phyloP scores from a whole-genome alignment of 345 rosid genomes.

The Bruguiera gymnorhiza region DNA sequence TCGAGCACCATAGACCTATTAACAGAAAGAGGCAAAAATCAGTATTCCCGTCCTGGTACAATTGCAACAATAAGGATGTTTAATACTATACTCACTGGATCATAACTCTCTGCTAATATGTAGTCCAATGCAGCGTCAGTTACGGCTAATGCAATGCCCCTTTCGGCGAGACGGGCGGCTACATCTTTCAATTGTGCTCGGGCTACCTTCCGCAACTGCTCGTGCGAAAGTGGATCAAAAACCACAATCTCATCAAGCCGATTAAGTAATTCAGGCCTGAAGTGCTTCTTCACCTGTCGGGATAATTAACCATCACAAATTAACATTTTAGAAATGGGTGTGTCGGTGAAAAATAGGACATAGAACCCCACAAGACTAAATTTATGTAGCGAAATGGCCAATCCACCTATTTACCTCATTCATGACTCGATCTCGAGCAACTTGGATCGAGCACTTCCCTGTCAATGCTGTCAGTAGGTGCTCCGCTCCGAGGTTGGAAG shows the following conservation, averaged over 20 bases:
- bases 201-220: slow-evolving; percentile 77
- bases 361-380: too few relatives aligned
- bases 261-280: slow-evolving; percentile 80
- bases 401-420: slow-evolving; percentile 46
- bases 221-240: slow-evolving; percentile 89
- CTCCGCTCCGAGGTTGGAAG: slow-evolving; percentile 92
- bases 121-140: slow-evolving; percentile 76
- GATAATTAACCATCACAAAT: background rate
- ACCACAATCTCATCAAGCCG: slow-evolving; percentile 88
- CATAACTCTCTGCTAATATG: slow-evolving; percentile 67
- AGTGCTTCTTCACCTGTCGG: slow-evolving; percentile 65
- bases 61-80: rapidly evolving
- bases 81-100: slow-evolving; percentile 59
- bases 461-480: slow-evolving; percentile 66
- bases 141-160: slow-evolving; percentile 82
- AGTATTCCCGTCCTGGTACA: background rate
- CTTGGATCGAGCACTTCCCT: slow-evolving; percentile 76
- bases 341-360: too few relatives aligned
- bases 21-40: background rate
- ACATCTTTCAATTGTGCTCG: slow-evolving; percentile 84
- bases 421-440: slow-evolving; percentile 75
- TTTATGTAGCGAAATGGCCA: background rate
- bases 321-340: background rate
- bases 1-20: slow-evolving; percentile 81
- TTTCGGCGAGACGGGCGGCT: slow-evolving; percentile 72